These are phyloP conservation scores for Lentinula raphanica DNA, from an alignment of 768 basidiomycete species.

Conservation along the genomic window DNA sequence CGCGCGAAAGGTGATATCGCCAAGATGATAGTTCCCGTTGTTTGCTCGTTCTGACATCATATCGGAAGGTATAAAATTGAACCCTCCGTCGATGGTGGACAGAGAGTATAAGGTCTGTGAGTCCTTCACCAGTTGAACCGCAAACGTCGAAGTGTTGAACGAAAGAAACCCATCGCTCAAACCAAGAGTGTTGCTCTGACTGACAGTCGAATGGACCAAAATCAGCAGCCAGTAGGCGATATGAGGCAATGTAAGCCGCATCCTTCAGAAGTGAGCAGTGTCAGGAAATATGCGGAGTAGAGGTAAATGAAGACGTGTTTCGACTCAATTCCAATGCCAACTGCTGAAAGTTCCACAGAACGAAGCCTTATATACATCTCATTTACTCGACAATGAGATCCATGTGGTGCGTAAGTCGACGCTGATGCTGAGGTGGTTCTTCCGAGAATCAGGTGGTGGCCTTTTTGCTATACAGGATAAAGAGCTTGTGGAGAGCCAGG, in stretches of 20 bases:
- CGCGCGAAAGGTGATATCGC: conserved; percentile 50
- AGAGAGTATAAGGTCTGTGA: conserved; percentile 54
- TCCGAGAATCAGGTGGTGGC: not conserved
- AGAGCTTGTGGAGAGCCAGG: not conserved
- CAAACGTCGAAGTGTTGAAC: conserved; percentile 40
- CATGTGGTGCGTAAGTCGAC: not conserved
- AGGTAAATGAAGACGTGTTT: not conserved
- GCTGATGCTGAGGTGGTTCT: not conserved
- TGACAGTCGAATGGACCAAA: conserved; percentile 6
- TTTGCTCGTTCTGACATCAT: conserved; percentile 42
- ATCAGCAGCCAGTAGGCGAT: not conserved
- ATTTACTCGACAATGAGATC: not conserved
- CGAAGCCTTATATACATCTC: not conserved
- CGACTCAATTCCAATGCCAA: not conserved
- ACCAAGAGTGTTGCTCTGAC: conserved; percentile 33
- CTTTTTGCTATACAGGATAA: not conserved
- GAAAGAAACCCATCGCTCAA: conserved; percentile 41
- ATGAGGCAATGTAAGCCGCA: not conserved
- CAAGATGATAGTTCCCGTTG: conserved; percentile 50
- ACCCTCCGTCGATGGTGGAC: conserved; percentile 25
- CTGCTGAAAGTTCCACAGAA: not conserved
- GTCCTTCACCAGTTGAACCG: conserved; percentile 46
- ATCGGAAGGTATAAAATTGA: conserved; percentile 50
- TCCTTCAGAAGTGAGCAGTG: not conserved
- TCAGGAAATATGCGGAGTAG: not conserved